phyloP scores from a whole-genome alignment of 495 filamentous ascomycete species.

The Lindgomyces ingoldianus region DNA sequence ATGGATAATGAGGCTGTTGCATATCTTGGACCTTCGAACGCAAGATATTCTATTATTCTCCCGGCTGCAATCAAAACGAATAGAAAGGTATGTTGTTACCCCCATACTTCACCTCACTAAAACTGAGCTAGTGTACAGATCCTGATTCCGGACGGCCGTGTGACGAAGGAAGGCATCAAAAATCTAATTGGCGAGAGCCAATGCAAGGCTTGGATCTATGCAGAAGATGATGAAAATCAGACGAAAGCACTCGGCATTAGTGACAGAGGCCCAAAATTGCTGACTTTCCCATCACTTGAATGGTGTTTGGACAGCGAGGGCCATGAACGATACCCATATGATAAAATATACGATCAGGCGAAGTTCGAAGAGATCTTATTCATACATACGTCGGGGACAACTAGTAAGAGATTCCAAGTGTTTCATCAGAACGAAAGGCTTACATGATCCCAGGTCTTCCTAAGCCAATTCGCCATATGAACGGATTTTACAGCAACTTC shows the following conservation, averaged over 20 bases:
- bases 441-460: not conserved
- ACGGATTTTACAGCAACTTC: not conserved
- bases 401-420: not conserved
- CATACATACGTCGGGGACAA: slow-evolving; percentile 28
- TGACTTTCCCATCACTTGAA: slow-evolving; percentile 1
- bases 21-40: slow-evolving; percentile 48
- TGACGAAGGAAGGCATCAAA: slow-evolving; percentile 4
- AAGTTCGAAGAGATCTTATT: slow-evolving; percentile 14
- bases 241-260: not conserved
- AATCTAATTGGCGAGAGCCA: not conserved
- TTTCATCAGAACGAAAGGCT: not conserved
- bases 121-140: not conserved
- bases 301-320: slow-evolving; percentile 2
- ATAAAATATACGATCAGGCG: slow-evolving; percentile 13
- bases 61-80: slow-evolving; percentile 46
- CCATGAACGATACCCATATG: slow-evolving; percentile 9
- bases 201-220: slow-evolving; percentile 10
- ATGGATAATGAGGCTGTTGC: slow-evolving; percentile 42
- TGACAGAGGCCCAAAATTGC: not conserved
- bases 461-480: slow-evolving; percentile 9
- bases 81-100: slow-evolving; percentile 34
- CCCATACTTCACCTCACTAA: no score
- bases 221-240: slow-evolving; percentile 5
- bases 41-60: slow-evolving; percentile 46
- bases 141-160: slow-evolving; percentile 11